Conservation (phyloP, 139 green algal species). For the Chlamydomonas incerta region DNA sequence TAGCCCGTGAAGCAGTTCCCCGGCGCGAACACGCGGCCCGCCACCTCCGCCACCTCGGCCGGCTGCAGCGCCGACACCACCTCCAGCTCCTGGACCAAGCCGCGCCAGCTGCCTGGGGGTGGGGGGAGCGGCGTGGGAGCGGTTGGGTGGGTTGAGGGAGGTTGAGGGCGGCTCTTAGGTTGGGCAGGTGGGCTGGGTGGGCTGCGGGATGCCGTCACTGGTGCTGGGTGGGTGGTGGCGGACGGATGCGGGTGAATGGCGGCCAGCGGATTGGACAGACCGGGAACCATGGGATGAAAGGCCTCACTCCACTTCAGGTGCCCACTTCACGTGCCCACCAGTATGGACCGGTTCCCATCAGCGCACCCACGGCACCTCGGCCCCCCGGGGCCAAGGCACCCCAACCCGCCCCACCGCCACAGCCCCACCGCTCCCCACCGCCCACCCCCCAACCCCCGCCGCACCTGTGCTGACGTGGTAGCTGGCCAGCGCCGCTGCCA, state of each 20-base stretch:
- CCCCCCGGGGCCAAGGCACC: no score
- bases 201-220: no score
- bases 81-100: conserved; percentile 22
- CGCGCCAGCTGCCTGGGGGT: conserved; percentile 33
- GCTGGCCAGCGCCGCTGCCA: conserved; percentile 62
- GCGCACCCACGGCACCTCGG: no score
- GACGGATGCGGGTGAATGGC: no score
- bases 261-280: no score
- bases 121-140: not conserved
- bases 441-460: not conserved
- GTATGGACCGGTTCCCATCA: no score
- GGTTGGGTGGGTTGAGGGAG: not conserved
- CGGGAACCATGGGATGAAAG: no score
- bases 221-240: no score
- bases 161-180: not conserved
- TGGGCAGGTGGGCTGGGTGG: not conserved
- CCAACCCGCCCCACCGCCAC: not conserved
- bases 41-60: conserved; percentile 4
- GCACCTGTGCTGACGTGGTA: conserved; percentile 60
- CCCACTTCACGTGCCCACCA: no score
- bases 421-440: not conserved
- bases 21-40: conserved; percentile 8
- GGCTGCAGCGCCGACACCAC: not conserved
- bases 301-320: no score
- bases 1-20: conserved; percentile 36